These are phyloP conservation scores for Phytophthora fragariae DNA, from an alignment of 352 stramenopile genomes.

Conservation along the genomic window DNA sequence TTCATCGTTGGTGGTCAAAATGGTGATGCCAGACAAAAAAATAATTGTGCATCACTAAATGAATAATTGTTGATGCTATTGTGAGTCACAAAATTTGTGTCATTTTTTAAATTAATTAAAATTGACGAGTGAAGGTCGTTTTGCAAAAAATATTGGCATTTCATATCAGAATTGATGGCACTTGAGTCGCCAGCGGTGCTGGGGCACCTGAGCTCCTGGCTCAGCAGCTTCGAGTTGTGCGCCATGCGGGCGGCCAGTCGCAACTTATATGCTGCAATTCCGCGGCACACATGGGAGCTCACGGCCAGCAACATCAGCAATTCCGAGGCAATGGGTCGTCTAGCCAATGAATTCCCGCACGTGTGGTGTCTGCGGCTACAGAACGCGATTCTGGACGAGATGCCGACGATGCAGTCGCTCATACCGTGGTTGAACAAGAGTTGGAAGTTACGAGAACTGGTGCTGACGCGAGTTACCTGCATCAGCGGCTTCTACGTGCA, in stretches of 20 bases:
- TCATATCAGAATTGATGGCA: constrained; percentile 16
- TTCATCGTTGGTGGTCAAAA: constrained; percentile 34
- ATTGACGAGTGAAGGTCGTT: neutral
- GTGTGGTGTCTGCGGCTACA: constrained; percentile 50
- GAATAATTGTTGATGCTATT: too few relatives aligned
- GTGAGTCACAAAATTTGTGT: too few relatives aligned
- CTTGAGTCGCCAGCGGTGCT: constrained; percentile 42
- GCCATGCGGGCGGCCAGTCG: constrained; percentile 40
- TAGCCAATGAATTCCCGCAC: constrained; percentile 48
- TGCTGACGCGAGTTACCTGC: constrained; percentile 55
- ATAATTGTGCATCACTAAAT: neutral
- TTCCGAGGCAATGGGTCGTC: constrained; percentile 29
- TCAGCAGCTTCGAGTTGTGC: constrained; percentile 53
- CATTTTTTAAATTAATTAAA: too few relatives aligned
- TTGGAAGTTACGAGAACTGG: constrained; percentile 52
- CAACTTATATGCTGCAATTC: constrained; percentile 35
- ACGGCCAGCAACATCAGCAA: constrained; percentile 40
- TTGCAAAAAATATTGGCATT: neutral
- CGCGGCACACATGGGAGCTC: constrained; percentile 56
- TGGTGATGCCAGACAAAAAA: neutral
- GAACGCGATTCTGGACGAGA: constrained; percentile 38
- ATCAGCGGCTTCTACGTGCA: constrained; percentile 57
- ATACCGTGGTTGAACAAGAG: constrained; percentile 32
- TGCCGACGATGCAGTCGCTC: constrained; percentile 46
- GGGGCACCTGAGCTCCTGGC: constrained; percentile 55